These are phyloP conservation scores for Exophiala spinifera DNA, from an alignment of 2,329 filamentous ascomycete species.

Conservation along the genomic window DNA sequence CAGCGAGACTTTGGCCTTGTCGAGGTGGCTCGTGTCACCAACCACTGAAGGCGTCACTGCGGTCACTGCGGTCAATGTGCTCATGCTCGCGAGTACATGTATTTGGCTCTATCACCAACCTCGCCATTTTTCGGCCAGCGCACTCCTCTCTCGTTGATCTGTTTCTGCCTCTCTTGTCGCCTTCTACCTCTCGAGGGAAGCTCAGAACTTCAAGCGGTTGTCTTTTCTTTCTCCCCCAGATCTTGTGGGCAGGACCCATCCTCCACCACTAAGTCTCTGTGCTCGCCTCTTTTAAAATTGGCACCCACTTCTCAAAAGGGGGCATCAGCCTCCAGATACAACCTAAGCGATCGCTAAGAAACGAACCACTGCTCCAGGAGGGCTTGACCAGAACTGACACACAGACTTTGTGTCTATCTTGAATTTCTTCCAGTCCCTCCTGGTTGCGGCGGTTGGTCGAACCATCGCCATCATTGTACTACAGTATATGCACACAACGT, in stretches of 20 bases:
- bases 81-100: background rate
- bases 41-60: constrained; percentile 9
- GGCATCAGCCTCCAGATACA: background rate
- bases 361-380: background rate
- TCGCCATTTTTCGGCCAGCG: constrained; percentile 11
- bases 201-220: background rate
- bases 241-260: background rate
- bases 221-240: background rate
- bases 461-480: too few relatives aligned
- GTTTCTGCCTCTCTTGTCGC: background rate
- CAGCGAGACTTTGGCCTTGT: background rate
- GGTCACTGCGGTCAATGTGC: too few relatives aligned
- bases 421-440: background rate
- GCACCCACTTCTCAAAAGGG: background rate
- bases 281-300: background rate
- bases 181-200: background rate
- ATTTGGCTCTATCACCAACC: constrained; percentile 11
- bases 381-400: background rate
- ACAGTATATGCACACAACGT: too few relatives aligned
- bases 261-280: background rate
- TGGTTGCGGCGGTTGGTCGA: too few relatives aligned
- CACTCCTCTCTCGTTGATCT: background rate
- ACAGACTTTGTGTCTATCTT: background rate
- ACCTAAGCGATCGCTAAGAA: background rate
- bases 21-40: constrained; percentile 7